Conservation (phyloP, 352 stramenopile species). For the Pseudoperonospora humuli region DNA sequence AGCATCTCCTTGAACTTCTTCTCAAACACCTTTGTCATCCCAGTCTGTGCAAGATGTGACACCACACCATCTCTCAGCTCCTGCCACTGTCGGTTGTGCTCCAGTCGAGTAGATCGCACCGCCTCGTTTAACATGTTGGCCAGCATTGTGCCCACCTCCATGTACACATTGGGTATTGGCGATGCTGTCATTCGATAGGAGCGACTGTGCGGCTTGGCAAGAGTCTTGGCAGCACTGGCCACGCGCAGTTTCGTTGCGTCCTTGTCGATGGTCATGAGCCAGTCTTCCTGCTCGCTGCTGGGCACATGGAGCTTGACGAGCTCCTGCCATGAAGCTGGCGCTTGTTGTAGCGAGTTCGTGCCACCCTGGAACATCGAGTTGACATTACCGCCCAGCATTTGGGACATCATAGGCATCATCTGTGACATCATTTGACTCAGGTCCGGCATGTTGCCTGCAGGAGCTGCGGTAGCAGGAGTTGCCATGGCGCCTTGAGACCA, state of each 20-base stretch:
- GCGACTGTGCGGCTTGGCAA: slow-evolving; percentile 43
- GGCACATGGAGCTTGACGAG: slow-evolving; percentile 57
- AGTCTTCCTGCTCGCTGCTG: slow-evolving; percentile 43
- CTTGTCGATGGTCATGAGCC: slow-evolving; percentile 54
- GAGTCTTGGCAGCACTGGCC: slow-evolving; percentile 19
- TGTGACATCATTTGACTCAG: slow-evolving; percentile 78
- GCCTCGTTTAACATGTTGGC: slow-evolving; percentile 54
- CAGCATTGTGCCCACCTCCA: slow-evolving; percentile 52
- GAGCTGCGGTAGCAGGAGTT: neutral
- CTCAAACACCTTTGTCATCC: slow-evolving; percentile 40
- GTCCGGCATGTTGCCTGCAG: slow-evolving; percentile 38
- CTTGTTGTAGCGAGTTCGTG: slow-evolving; percentile 24
- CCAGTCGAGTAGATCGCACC: slow-evolving; percentile 48
- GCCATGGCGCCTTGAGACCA: slow-evolving; percentile 20
- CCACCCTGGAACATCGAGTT: slow-evolving; percentile 22
- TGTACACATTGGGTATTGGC: slow-evolving; percentile 54
- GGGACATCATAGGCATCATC: slow-evolving; percentile 86
- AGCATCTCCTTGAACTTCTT: slow-evolving; percentile 59
- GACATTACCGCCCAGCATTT: slow-evolving; percentile 49
- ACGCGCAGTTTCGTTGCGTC: slow-evolving; percentile 42
- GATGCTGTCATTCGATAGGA: slow-evolving; percentile 43
- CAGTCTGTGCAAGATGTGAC: slow-evolving; percentile 40
- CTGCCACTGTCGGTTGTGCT: slow-evolving; percentile 49
- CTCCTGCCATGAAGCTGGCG: slow-evolving; percentile 54
- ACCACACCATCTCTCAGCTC: slow-evolving; percentile 44